These are phyloP conservation scores for Taiwanofungus camphoratus DNA, from an alignment of 1,284 basidiomycete genomes.

Conservation along the genomic window DNA sequence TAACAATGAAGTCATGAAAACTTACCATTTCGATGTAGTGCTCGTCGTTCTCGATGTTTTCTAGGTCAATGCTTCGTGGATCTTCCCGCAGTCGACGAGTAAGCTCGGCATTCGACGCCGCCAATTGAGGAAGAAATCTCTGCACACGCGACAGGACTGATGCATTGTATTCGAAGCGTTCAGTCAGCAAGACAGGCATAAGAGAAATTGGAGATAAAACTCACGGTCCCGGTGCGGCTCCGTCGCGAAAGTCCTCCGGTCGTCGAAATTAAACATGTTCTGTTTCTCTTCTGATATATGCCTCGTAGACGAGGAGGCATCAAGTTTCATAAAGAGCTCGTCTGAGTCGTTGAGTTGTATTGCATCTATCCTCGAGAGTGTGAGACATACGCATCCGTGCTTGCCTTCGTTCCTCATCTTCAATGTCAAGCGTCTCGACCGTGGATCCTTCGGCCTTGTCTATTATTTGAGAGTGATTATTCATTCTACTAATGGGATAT, in stretches of 20 bases:
- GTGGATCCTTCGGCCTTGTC: conserved; percentile 6
- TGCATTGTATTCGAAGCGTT: conserved; percentile 33
- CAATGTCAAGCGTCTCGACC: conserved; percentile 26
- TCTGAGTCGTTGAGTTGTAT: conserved; percentile 14
- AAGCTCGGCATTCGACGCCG: conserved; percentile 55
- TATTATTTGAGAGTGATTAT: too few relatives aligned
- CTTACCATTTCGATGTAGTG: conserved; percentile 64
- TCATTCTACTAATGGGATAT: too few relatives aligned
- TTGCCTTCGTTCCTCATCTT: conserved; percentile 29
- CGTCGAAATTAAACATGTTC: conserved; percentile 22
- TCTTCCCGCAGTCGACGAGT: conserved; percentile 36
- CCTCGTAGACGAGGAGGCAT: conserved; percentile 11
- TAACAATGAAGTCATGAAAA: conserved; percentile 2
- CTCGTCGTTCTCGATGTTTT: conserved; percentile 42
- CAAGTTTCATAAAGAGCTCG: conserved; percentile 23
- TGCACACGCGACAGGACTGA: conserved; percentile 57
- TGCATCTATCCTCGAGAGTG: neutral
- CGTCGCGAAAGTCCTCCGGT: conserved; percentile 23
- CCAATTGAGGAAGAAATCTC: conserved; percentile 57
- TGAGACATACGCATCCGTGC: conserved; percentile 29
- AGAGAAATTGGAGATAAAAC: conserved; percentile 15
- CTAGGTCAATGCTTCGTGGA: conserved; percentile 58
- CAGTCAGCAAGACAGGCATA: too few relatives aligned
- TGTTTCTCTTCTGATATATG: neutral
- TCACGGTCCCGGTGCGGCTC: conserved; percentile 29